Evolutionary conservation across 2,329 filamentous ascomycete species (phyloP), one percentile per base, ranked within the genome.

Genomic region (Colletotrichum echinochloae): DNA sequence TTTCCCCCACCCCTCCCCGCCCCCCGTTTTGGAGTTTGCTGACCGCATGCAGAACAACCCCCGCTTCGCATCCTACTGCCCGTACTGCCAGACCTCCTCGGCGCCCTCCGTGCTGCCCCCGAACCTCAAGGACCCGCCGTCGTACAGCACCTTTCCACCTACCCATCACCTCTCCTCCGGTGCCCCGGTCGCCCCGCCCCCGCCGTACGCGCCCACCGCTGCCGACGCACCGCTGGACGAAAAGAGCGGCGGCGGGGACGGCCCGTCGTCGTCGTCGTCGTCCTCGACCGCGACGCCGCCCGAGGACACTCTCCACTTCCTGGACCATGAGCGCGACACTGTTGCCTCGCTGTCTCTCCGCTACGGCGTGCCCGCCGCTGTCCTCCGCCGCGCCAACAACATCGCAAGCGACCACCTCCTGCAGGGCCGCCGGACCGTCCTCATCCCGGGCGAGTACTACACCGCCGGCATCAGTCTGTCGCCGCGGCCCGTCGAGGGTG

Each of bases 71-170:
- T 82, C 84, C 41, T 89, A 89, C 78, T 89, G 89, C 77, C 93
- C 93, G 0, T 95, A 92, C 79, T 96, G 93, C 78, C 93, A 95
- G 80, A 87, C 94, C 74, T 90, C 90, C 6, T 86, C 83, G 54
- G 82, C 81, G 5, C 88, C 90, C 3, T 88, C 88, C 26, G 76
- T 80, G 9, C 79, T 90, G 4, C 84, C 89, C 1, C 89, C 90
- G 80, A 89, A 91, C 14, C 84, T 94, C 30, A 87, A 85, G 76
- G 88, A 91, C 70, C 91, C 91, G n/a, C 91, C 91, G 1, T 84
- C 88, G 14, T 94, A 94, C 82, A 81, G 84, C 76, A 73, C 77
- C 66, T 60, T 82, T 60, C 75, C 79, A 44, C 54, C 48, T 28
- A 46, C 46, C 18, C 65, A 48, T 28, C 65, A 60, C 44, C 39